Base-by-base conservation (phyloP, 1,284 basidiomycete genomes). In the Polyporus tsugae region DNA sequence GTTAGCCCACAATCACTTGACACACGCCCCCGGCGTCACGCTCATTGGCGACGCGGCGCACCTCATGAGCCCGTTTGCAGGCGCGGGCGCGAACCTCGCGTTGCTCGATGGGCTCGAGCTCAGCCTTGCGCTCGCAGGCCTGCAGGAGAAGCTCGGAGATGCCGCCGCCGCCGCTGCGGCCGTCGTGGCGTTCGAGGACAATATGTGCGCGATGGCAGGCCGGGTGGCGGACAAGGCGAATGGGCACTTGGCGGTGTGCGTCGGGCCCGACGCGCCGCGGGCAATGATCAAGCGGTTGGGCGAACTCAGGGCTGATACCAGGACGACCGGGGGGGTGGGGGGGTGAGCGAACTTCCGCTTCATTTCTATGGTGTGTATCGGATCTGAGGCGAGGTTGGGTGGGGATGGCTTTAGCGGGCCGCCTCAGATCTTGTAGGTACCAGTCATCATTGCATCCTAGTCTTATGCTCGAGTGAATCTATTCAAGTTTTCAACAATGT, bases 1-100 rank as follows among this genome's bases (percentile, higher is more conserved):
- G n/a, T n/a, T n/a, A n/a, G n/a, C n/a, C n/a, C n/a, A n/a, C n/a
- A n/a, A n/a, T n/a, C n/a, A n/a, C n/a, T n/a, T n/a, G n/a, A n/a
- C n/a, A n/a, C n/a, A n/a, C n/a, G n/a, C n/a, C n/a, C n/a, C n/a
- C n/a, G n/a, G n/a, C n/a, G n/a, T n/a, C n/a, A n/a, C n/a, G n/a
- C n/a, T n/a, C n/a, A n/a, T n/a, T n/a, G n/a, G n/a, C 2, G 85
- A 86, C 70, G 84, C 85, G 9, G 84, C 84, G 6, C 85, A 86
- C 70, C 73, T 84, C 25, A 85, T 86, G 84, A 78, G 81, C 6
- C 83, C 82, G 6, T 85, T 82, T 68, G 79, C 80, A 0, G 83
- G 84, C 2, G 82, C 82, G n/a, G 85, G 85, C 2, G 84, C 82
- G 19, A 86, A 86, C 65, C 76, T 76, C 36, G 78, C 76, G 17